Evolutionary conservation across 306 rosid genomes (phyloP).

Genomic region (Acacia melanoxylon): DNA sequence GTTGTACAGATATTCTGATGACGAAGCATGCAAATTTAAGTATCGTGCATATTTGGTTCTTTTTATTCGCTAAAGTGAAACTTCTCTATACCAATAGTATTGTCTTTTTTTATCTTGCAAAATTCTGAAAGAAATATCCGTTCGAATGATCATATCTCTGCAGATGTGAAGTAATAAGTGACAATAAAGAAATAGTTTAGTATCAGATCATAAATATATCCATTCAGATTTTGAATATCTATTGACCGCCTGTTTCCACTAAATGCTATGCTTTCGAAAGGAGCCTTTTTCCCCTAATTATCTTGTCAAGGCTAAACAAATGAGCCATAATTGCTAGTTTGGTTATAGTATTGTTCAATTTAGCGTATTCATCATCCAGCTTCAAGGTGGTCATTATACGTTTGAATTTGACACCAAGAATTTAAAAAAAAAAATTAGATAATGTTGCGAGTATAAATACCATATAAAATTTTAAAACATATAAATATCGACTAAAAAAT

Average conservation of each 20-base stretch:
- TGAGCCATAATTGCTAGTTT: neutral
- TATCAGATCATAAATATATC: conserved; percentile 4
- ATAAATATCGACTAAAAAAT: no score
- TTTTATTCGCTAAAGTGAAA: neutral
- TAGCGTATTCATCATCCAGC: conserved; percentile 1
- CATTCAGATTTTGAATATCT: neutral
- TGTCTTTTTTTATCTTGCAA: neutral
- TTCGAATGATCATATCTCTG: neutral
- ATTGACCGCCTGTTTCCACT: neutral
- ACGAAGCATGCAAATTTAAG: neutral
- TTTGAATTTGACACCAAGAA: neutral
- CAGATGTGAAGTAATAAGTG: neutral
- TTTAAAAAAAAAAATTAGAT: no score
- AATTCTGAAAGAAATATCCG: no score
- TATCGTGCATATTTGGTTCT: neutral
- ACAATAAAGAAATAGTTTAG: neutral
- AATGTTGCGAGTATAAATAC: no score
- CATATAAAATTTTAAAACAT: no score
- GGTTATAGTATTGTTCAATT: neutral
- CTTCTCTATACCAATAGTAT: neutral
- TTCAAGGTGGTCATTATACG: neutral
- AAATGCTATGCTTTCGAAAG: neutral
- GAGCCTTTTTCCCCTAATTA: neutral
- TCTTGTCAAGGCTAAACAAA: neutral
- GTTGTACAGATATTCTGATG: neutral